Conservation (phyloP, 306 rosid genomes). For the Luffa aegyptiaca region DNA sequence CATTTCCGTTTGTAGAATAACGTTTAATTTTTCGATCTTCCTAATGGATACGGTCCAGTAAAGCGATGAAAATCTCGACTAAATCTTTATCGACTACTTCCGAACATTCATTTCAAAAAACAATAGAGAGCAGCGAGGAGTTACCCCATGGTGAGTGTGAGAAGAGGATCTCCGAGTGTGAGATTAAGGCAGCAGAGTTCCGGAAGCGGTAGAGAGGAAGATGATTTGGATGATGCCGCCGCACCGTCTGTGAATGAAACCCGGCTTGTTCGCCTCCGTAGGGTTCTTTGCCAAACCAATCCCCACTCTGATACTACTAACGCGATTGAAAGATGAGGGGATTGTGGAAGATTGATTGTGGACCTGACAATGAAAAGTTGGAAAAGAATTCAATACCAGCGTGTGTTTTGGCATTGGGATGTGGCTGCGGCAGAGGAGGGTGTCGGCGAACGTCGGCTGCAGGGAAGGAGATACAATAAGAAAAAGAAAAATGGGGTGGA, state of each 20-base stretch:
- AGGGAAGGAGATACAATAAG: too few relatives aligned
- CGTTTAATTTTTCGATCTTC: neutral
- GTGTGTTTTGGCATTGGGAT: too few relatives aligned
- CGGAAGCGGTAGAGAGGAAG: neutral
- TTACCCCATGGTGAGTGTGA: conserved; percentile 38
- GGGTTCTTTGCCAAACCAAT: neutral
- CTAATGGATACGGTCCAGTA: neutral
- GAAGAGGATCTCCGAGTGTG: neutral
- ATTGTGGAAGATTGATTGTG: too few relatives aligned
- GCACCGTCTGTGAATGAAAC: conserved; percentile 8
- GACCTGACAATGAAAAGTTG: too few relatives aligned
- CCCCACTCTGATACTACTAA: neutral
- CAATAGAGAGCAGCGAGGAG: neutral
- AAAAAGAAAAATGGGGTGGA: too few relatives aligned
- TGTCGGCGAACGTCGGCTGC: too few relatives aligned
- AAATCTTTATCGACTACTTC: neutral
- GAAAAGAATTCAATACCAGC: too few relatives aligned
- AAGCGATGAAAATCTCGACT: neutral
- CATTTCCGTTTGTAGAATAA: neutral
- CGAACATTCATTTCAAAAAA: neutral
- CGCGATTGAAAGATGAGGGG: too few relatives aligned
- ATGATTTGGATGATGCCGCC: neutral
- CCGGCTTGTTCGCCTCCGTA: neutral
- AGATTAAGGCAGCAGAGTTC: neutral
- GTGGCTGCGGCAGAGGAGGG: too few relatives aligned